These are phyloP conservation scores for Myriosclerotinia scirpicola DNA, from an alignment of 2,329 filamentous ascomycete genomes.

Conservation along the genomic window DNA sequence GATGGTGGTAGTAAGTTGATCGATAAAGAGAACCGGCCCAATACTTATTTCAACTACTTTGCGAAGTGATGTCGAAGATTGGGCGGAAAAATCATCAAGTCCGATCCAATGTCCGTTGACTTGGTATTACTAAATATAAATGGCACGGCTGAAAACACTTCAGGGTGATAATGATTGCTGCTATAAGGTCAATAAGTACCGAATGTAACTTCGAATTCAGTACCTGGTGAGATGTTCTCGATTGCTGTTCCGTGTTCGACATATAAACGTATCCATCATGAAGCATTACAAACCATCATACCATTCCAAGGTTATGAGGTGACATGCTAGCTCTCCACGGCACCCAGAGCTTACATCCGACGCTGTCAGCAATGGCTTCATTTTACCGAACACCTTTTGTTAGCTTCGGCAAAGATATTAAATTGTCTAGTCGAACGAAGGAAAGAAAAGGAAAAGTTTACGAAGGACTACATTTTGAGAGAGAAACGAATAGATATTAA, in stretches of 20 bases:
- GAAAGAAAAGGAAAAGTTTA: background rate
- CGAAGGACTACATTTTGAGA: background rate
- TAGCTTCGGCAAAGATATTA: background rate
- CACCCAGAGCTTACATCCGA: background rate
- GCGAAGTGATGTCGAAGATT: slow-evolving; percentile 5
- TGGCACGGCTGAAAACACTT: background rate
- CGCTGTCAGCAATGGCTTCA: background rate
- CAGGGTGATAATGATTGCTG: slow-evolving; percentile 2
- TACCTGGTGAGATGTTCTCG: background rate
- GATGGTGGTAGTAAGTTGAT: background rate
- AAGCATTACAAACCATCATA: background rate
- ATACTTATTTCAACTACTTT: slow-evolving; percentile 9
- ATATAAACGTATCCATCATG: background rate
- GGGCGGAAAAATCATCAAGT: slow-evolving; percentile 11
- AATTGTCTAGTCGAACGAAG: background rate
- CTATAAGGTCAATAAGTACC: slow-evolving; percentile 1
- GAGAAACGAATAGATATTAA: background rate
- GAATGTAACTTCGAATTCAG: background rate
- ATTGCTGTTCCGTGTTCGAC: background rate
- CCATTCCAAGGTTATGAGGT: no score
- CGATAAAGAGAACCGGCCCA: background rate
- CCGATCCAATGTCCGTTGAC: slow-evolving; percentile 15
- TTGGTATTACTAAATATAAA: slow-evolving; percentile 1
- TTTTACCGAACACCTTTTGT: background rate
- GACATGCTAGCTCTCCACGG: background rate